A percentile compares a stretch with the other conserved stretches of the same genome.
phyloP scores from a whole-genome alignment of 306 rosid species.

The Heteromeles arbutifolia region DNA sequence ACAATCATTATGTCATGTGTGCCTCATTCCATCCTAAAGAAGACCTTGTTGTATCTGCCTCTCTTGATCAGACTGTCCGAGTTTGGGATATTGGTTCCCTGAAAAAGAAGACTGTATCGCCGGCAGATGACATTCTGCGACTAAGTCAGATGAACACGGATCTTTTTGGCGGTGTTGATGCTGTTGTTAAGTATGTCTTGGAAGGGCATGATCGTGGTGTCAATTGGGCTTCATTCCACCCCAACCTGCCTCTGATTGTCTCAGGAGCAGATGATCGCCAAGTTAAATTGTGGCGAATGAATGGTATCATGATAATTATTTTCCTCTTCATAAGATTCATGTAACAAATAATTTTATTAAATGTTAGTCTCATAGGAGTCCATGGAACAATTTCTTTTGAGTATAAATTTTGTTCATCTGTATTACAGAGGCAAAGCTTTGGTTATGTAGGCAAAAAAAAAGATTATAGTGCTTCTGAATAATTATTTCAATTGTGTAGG shows the following conservation, averaged over 20 bases:
- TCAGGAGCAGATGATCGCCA: slow-evolving; percentile 97
- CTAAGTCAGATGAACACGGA: slow-evolving; percentile 94
- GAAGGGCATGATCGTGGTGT: slow-evolving; percentile 99
- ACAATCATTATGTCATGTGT: slow-evolving; percentile 97
- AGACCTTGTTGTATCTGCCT: slow-evolving; percentile 91
- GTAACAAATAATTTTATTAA: background rate
- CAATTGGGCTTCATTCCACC: slow-evolving; percentile 97
- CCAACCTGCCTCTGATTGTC: slow-evolving; percentile 86
- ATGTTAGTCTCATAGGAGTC: background rate
- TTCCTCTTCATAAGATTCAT: background rate
- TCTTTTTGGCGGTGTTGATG: slow-evolving; percentile 94
- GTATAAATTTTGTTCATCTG: background rate
- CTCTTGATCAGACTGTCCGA: slow-evolving; percentile 94
- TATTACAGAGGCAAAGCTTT: background rate
- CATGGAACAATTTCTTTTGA: background rate
- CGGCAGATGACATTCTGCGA: slow-evolving; percentile 82
- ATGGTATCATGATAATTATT: slow-evolving; percentile 37
- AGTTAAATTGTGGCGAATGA: slow-evolving; percentile 97
- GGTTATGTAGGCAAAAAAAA: background rate
- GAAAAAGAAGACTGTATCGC: slow-evolving; percentile 85
- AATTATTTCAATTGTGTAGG: background rate
- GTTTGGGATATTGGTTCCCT: slow-evolving; percentile 97
- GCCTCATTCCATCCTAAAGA: slow-evolving; percentile 94
- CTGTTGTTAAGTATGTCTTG: slow-evolving; percentile 86
- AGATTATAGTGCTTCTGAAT: background rate